Evolutionary conservation across 441 rosid species (phyloP), one percentile per base, ranked within the genome.

Genomic region (Erodium texanum): DNA sequence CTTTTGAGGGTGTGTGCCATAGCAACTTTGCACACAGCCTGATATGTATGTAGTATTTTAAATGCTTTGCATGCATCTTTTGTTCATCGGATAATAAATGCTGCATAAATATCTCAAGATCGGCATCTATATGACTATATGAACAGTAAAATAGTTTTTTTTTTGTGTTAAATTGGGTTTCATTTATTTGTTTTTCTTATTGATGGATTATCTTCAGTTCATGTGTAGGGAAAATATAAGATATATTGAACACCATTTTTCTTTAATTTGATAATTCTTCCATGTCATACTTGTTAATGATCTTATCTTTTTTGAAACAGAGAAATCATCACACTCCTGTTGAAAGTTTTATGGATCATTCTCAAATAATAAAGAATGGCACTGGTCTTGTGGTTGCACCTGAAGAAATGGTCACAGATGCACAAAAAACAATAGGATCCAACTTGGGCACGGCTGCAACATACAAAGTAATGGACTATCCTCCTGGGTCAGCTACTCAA

Each of bases 291-390:
- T 24, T 64, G 19, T 18, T 73, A 5, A 62, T 65, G 41, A 43
- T 56, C 50, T 76, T 5, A 45, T 38, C 64, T 70, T 2, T 2
- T 29, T 76, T 78, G 76, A 69, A 67, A 70, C 82, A 89, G 96
- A 83, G 82, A 75, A 85, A 73, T 75, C 76, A 69, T 66, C 75
- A 74, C 32, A 76, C 73, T 9, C 68, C 79, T 70, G 80, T 74
- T 9, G 88, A 74, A 63, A 81, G 74, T 77, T 72, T 75, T 24
- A 27, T 73, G 70, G 89, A 85, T 50, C 83, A 79, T 68, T 72
- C 90, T 76, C 89, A 78, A 70, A 68, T 62, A 7, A 50, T 75
- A 65, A 86, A 86, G 68, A 78, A 76, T 69, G 84, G 82, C 66
- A 73, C 82, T 56, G 68, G 81, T 71, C 82, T 67, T 71, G 90